Conservation (phyloP, 1,139 yeast species). For the Magnusiomyces fungicola region DNA sequence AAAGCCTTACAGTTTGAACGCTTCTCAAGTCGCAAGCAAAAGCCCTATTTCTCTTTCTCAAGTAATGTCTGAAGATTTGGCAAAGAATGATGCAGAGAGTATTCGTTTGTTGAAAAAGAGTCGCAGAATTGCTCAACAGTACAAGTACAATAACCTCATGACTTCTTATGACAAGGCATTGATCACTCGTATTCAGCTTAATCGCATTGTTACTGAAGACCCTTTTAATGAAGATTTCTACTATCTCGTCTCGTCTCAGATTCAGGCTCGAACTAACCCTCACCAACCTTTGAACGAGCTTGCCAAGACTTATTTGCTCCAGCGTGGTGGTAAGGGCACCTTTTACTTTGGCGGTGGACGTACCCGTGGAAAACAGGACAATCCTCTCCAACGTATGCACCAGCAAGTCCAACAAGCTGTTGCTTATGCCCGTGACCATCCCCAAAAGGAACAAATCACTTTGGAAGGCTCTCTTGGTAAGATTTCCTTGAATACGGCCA, state of each 20-base stretch:
- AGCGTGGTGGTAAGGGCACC: conserved; percentile 52
- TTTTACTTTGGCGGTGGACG: conserved; percentile 52
- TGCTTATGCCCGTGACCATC: conserved; percentile 86
- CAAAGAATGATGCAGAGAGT: conserved; percentile 22
- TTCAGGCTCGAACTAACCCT: conserved; percentile 54
- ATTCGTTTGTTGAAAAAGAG: conserved; percentile 56
- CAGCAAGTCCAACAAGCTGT: conserved; percentile 97
- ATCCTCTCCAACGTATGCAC: conserved; percentile 95
- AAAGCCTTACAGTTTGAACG: conserved; percentile 16
- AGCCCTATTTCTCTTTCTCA: conserved; percentile 22
- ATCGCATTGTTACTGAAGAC: conserved; percentile 94
- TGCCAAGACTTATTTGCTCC: conserved; percentile 92
- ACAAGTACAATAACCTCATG: conserved; percentile 88
- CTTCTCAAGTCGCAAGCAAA: background rate
- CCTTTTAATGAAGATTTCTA: conserved; percentile 97
- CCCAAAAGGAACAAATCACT: conserved; percentile 61
- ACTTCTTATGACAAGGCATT: conserved; percentile 95
- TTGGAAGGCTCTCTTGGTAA: conserved; percentile 91
- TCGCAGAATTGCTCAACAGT: conserved; percentile 69
- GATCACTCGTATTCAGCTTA: conserved; percentile 86
- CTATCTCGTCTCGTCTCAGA: conserved; percentile 85
- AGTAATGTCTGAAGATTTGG: conserved; percentile 31
- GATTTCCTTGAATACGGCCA: conserved; percentile 72
- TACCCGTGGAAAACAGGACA: conserved; percentile 61
- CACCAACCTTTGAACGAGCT: conserved; percentile 48